Base-by-base conservation (phyloP, 257 asterid species). In the Gynochthodes officinalis region DNA sequence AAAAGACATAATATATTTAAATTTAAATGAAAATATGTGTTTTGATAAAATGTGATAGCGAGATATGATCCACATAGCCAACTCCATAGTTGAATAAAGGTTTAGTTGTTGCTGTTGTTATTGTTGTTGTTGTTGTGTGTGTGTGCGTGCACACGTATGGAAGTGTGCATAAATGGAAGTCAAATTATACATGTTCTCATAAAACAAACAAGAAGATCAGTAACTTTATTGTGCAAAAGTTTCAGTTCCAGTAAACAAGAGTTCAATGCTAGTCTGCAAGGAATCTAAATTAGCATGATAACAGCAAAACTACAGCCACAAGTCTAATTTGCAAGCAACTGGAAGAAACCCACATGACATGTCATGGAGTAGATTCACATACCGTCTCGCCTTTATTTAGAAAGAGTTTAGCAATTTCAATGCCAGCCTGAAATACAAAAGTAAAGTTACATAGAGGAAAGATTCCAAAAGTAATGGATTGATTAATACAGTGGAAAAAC, bases 381-480 rank as follows among this genome's bases (percentile, higher is more conserved):
- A 94, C 99, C 76, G 92, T 89, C 44, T 91, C 92, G 77, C 99
- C 98, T 85, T 90, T 77, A 87, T 83, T 76, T 63, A 94, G 90
- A 84, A 94, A 91, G 70, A 94, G 89, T 85, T 91, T 94, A 46
- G 99, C 99, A 71, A 88, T 92, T 84, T 94, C 99, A 84, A 92
- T 86, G 63, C 99, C 99, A 74, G 86, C 99, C 99, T 94, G 97
- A 85, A 90, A 88, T 48, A 81, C 50, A 68, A 63, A 75, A 64
- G 73, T 40, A 37, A 15, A 54, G 9, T 73, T 23, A 58, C 25
- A 5, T 5, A 18, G 18, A 19, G 12, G 30, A 74, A 27, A 42
- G n/a, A 16, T 37, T 74, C 59, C 57, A 19, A 63, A 40, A 21
- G 7, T 19, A 35, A 49, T 15, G 25, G 33, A 16, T 60, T 27